These are phyloP conservation scores for Hysterangium stoloniferum DNA, from an alignment of 768 basidiomycete genomes.

Conservation along the genomic window DNA sequence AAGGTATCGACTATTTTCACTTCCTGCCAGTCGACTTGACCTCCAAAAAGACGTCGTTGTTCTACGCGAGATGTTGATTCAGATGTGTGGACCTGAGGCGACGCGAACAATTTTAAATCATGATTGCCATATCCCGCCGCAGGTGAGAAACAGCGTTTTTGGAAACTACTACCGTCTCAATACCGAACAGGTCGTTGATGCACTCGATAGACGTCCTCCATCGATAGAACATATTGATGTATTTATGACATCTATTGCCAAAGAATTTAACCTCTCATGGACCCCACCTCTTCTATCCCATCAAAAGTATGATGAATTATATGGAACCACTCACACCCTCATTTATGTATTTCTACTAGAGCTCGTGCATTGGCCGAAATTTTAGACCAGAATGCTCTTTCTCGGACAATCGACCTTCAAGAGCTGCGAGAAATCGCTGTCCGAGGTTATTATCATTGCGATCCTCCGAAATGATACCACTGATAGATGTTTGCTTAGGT, in stretches of 20 bases:
- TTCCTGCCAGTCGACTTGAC: slow-evolving; percentile 1
- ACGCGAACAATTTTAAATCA: slow-evolving; percentile 39
- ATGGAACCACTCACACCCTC: neutral
- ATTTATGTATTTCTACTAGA: slow-evolving; percentile 26
- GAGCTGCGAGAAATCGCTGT: slow-evolving; percentile 50
- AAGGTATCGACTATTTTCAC: neutral
- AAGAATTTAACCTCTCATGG: slow-evolving; percentile 51
- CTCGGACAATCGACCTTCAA: slow-evolving; percentile 47
- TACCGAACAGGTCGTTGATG: slow-evolving; percentile 38
- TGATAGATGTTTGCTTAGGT: slow-evolving; percentile 33
- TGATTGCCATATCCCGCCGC: slow-evolving; percentile 46
- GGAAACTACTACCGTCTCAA: slow-evolving; percentile 5
- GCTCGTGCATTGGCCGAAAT: slow-evolving; percentile 51
- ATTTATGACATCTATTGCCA: slow-evolving; percentile 47
- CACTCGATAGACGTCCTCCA: slow-evolving; percentile 44
- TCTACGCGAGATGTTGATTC: slow-evolving; percentile 46
- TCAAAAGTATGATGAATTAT: slow-evolving; percentile 42
- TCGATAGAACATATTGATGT: slow-evolving; percentile 49
- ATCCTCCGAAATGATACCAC: neutral
- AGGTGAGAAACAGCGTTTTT: slow-evolving; percentile 26
- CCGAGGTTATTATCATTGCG: slow-evolving; percentile 40
- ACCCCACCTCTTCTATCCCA: slow-evolving; percentile 50
- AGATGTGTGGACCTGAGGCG: slow-evolving; percentile 53
- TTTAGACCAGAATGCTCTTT: slow-evolving; percentile 38
- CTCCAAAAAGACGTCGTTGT: slow-evolving; percentile 43